Conservation (phyloP, 2,329 filamentous ascomycete species). For the Pseudogymnoascus destructans region DNA sequence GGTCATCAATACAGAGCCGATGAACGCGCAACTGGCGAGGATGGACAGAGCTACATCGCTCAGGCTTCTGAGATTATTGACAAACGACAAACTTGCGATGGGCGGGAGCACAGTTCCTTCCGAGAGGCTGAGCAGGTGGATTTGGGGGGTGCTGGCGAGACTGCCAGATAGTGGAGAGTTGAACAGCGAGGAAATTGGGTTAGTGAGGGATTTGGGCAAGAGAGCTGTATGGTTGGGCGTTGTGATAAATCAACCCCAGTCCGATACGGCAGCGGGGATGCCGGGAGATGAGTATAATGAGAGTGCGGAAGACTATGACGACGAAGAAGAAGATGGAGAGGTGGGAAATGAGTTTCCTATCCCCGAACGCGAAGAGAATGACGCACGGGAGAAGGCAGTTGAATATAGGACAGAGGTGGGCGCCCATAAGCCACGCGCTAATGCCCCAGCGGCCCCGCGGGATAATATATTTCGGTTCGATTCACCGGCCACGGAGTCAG, state of each 20-base stretch:
- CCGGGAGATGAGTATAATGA: conserved; percentile 31
- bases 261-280: conserved; percentile 27
- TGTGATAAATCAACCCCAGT: conserved; percentile 23
- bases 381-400: conserved; percentile 18
- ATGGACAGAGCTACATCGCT: conserved; percentile 56
- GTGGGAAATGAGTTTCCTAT: not conserved
- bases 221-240: conserved; percentile 46
- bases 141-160: conserved; percentile 69
- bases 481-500: not conserved
- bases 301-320: not conserved
- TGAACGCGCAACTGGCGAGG: conserved; percentile 45
- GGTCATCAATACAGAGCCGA: conserved; percentile 41
- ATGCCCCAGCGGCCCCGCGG: not conserved
- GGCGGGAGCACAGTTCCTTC: conserved; percentile 34
- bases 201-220: conserved; percentile 68
- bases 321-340: conserved; percentile 8
- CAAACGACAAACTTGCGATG: conserved; percentile 25
- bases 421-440: not conserved
- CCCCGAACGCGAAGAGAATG: conserved; percentile 14
- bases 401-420: conserved; percentile 16
- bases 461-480: not conserved
- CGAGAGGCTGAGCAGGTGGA: conserved; percentile 57
- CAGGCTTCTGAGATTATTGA: conserved; percentile 48
- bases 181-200: conserved; percentile 60
- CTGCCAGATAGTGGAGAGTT: conserved; percentile 64